Base-by-base conservation (phyloP, 106 monocot species). In the Platanthera guangdongensis region DNA sequence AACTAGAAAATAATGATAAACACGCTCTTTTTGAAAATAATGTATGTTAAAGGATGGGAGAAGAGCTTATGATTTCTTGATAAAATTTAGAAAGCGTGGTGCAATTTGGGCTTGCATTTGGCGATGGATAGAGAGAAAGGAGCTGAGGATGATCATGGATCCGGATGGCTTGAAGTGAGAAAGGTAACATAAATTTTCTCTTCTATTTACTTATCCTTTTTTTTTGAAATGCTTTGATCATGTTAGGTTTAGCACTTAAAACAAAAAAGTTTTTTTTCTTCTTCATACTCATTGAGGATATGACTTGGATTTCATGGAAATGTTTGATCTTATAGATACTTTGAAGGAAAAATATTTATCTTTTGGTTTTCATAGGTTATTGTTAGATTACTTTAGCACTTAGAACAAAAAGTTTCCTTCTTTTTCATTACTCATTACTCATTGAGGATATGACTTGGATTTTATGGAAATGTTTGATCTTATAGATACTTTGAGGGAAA, bases 91-190 rank as follows among this genome's bases (percentile, higher is more conserved):
- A 48, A 48, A 69, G 47, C 1, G 48, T 46, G n/a, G 70, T n/a
- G 70, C 70, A 71, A 2, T 8, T 48, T 47, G n/a, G n/a, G 72
- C 18, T 70, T 70, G 15, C 68, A 14, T 57, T 72, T 76, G 57
- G 69, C 52, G 72, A 91, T 91, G 91, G 88, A 84, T 65, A 81
- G 78, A 22, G 83, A 80, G 48, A 73, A 57, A 12, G 82, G 54
- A 70, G 76, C 75, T 52, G 85, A 76, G 6, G 88, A 90, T 75
- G 90, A 95, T 84, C 83, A 82, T 75, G 82, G 83, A 50, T 86
- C 87, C 3, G 95, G 90, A 12, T 96, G 95, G 95, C 55, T 84
- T 64, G 93, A 93, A 81, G 95, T 96, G 72, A 93, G 89, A 76
- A 96, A 88, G 93, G 95, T 96, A 77, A 70, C 8, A 4, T 47